Evolutionary conservation across 2,329 filamentous ascomycete genomes (phyloP), one percentile per base, ranked within the genome.

Genomic region (Chaetothyriales sp.): DNA sequence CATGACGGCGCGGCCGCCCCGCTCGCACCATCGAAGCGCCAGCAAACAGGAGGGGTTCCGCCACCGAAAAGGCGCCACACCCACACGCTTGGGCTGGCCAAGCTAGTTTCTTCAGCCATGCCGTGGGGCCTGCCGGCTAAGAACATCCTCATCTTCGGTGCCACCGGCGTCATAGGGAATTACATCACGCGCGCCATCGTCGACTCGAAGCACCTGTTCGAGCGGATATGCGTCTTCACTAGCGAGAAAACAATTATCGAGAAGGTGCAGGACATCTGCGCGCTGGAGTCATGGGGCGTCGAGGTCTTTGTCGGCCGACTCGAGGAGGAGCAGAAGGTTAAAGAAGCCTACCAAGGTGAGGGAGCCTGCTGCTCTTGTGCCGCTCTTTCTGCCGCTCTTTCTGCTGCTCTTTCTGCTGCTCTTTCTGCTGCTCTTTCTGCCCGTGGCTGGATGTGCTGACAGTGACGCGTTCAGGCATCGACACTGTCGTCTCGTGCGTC

Each of bases 401-500:
- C n/a, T n/a, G 3, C 43, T 20, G 19, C n/a, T 18, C 13, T 9
- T 13, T 19, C 6, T 19, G n/a, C 18, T 19, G 8, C 43, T 13
- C n/a, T 19, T 2, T n/a, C 20, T 13, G 44, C 44, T 18, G 44
- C 2, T n/a, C 44, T 20, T 13, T 28, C n/a, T 13, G 10, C 15
- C n/a, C n/a, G n/a, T n/a, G n/a, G n/a, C n/a, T n/a, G 13, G 15
- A 2, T 15, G 10, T 40, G 22, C 22, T 25, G 22, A 25, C 22
- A 25, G 22, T 40, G 33, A 40, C 33, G 7, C 18, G 20, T 54
- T n/a, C 47, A 55, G 56, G 73, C 47, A 75, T 82, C 58, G 80
- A 86, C 63, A 85, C 82, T 0, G 71, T 86, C 44, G 68, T 86
- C 47, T 82, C 77, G 18, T 77, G 78, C 1, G 71, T 86, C 1